phyloP scores from a whole-genome alignment of 345 rosid genomes.

The Nasturtium officinale region DNA sequence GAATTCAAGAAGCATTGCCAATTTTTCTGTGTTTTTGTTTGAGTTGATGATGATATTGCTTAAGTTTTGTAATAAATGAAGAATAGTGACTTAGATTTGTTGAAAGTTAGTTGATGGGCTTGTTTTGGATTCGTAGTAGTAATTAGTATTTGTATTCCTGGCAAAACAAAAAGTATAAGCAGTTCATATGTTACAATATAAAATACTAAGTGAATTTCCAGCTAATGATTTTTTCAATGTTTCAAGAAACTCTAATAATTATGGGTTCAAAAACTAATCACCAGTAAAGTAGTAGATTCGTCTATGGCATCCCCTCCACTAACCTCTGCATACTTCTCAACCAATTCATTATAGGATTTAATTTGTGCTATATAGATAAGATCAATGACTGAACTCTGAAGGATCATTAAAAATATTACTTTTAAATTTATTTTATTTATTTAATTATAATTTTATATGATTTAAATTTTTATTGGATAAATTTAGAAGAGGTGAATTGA shows the following conservation, averaged over 20 bases:
- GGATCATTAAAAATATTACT: too few species aligned
- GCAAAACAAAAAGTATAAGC: not conserved
- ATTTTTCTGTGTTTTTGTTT: not conserved
- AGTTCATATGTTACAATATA: not conserved
- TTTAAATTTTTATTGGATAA: too few species aligned
- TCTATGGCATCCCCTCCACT: not conserved
- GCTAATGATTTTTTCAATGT: not conserved
- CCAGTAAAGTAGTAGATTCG: not conserved
- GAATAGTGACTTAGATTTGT: not conserved
- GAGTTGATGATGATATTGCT: not conserved
- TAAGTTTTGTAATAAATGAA: not conserved
- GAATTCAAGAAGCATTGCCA: constrained; percentile 5
- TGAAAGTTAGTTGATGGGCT: not conserved
- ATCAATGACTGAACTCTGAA: too few species aligned
- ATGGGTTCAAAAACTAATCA: not conserved
- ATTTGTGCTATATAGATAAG: too few species aligned
- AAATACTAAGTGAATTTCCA: too few species aligned
- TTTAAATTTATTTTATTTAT: too few species aligned
- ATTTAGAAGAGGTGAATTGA: too few species aligned
- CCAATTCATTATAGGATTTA: too few species aligned
- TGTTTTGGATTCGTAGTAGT: not conserved
- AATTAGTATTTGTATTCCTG: not conserved
- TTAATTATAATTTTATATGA: too few species aligned
- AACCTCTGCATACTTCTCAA: too few species aligned
- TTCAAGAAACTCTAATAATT: not conserved